Evolutionary conservation across 176 grass and related monocot genomes (phyloP).

Genomic region (Aechmea fasciata): DNA sequence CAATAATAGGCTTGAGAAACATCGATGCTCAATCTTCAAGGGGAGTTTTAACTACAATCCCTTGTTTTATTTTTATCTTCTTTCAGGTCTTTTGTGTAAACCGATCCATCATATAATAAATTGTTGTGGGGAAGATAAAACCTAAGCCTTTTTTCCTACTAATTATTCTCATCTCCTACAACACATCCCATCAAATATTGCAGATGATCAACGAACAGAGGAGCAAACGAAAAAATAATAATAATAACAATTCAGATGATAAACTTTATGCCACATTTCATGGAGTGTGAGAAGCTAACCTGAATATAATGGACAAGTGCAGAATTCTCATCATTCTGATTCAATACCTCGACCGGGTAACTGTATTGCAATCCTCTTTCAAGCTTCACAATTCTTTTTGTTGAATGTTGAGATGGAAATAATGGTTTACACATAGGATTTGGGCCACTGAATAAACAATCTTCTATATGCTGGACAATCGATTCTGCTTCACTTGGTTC

Average conservation of each 20-base stretch:
- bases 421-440: slow-evolving; percentile 47
- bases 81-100: too few relatives aligned
- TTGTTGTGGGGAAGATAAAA: too few relatives aligned
- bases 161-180: not conserved
- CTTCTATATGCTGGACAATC: slow-evolving; percentile 57
- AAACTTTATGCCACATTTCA: not conserved
- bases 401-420: slow-evolving; percentile 69
- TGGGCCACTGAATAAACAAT: slow-evolving; percentile 47
- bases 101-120: too few relatives aligned
- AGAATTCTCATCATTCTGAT: slow-evolving; percentile 87
- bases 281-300: slow-evolving; percentile 30
- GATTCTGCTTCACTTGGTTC: slow-evolving; percentile 54
- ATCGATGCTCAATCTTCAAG: not conserved
- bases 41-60: not conserved
- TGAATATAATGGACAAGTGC: slow-evolving; percentile 85
- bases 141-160: too few relatives aligned
- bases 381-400: slow-evolving; percentile 89
- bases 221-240: slow-evolving; percentile 7
- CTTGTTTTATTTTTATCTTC: too few relatives aligned
- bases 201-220: not conserved
- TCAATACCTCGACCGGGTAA: slow-evolving; percentile 53
- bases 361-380: slow-evolving; percentile 66
- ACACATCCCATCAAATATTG: not conserved
- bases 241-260: not conserved
- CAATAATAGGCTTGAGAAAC: not conserved